Evolutionary conservation across 2,329 filamentous ascomycete species (phyloP).

Genomic region (Ophiocordyceps robertsii): DNA sequence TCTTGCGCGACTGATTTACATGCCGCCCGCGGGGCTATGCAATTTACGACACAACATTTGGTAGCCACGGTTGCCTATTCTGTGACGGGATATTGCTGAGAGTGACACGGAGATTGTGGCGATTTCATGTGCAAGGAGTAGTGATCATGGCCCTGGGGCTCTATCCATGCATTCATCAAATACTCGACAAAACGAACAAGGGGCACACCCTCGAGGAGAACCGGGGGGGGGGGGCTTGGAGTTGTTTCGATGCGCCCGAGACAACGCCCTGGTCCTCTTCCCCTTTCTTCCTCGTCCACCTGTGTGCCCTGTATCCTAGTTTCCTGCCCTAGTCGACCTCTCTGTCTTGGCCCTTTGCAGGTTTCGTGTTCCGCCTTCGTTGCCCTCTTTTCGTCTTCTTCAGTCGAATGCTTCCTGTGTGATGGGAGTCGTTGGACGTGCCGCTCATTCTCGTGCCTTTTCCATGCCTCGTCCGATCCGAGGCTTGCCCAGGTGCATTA

Average conservation of each 20-base stretch:
- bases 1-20: background rate
- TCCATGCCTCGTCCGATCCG: background rate
- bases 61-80: background rate
- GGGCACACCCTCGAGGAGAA: background rate
- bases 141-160: constrained; percentile 8
- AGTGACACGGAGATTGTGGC: background rate
- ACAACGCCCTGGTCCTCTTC: too few species aligned
- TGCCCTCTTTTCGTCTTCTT: background rate
- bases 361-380: background rate
- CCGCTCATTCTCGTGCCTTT: background rate
- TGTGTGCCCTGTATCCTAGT: too few species aligned
- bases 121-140: background rate
- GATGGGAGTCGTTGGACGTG: background rate
- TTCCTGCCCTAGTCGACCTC: too few species aligned
- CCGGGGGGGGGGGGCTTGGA: too few species aligned
- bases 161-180: constrained; percentile 12
- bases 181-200: constrained; percentile 5
- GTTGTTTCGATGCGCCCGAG: too few species aligned
- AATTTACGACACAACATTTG: too few species aligned
- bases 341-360: background rate
- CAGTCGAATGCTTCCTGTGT: background rate
- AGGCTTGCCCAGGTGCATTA: background rate
- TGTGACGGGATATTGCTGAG: too few species aligned
- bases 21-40: background rate
- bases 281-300: too few species aligned